Conservation (phyloP, 371 early-diverging fungal species). For the Mucor saturninus region DNA sequence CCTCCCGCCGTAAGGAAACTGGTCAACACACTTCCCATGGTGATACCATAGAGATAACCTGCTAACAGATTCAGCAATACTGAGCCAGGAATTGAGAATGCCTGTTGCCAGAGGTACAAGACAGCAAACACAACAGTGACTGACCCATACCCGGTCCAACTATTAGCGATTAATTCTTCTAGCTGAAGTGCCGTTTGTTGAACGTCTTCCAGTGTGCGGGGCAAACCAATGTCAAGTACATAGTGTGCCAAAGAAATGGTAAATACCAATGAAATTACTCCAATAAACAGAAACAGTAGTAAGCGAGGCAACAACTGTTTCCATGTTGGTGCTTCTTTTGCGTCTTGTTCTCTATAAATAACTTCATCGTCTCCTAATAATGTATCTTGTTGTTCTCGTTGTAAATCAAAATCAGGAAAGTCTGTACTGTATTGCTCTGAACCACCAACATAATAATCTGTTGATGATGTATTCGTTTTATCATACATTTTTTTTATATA, state of each 20-base stretch:
- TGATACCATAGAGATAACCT: constrained; percentile 50
- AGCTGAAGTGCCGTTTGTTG: constrained; percentile 44
- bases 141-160: constrained; percentile 41
- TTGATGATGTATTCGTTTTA: not conserved
- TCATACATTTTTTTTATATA: not conserved
- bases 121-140: constrained; percentile 48
- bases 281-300: constrained; percentile 37
- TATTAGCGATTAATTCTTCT: constrained; percentile 32
- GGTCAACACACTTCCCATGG: constrained; percentile 43
- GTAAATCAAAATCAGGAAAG: constrained; percentile 13
- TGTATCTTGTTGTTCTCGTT: constrained; percentile 6
- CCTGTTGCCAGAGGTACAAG: constrained; percentile 58
- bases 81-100: constrained; percentile 55
- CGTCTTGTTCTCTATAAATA: constrained; percentile 23
- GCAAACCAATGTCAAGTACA: constrained; percentile 44
- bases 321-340: constrained; percentile 24
- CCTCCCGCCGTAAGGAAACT: constrained; percentile 50
- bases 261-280: constrained; percentile 39
- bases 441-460: not conserved
- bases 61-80: constrained; percentile 50
- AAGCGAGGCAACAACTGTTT: constrained; percentile 38
- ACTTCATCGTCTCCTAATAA: constrained; percentile 28
- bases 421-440: constrained; percentile 2
- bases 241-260: constrained; percentile 41
- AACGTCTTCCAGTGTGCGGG: constrained; percentile 45